A percentile compares a stretch with the other conserved stretches of the same genome.
These are phyloP conservation scores for Pseudogymnoascus sp. DNA, from an alignment of 2,329 filamentous ascomycete species.

Conservation along the genomic window DNA sequence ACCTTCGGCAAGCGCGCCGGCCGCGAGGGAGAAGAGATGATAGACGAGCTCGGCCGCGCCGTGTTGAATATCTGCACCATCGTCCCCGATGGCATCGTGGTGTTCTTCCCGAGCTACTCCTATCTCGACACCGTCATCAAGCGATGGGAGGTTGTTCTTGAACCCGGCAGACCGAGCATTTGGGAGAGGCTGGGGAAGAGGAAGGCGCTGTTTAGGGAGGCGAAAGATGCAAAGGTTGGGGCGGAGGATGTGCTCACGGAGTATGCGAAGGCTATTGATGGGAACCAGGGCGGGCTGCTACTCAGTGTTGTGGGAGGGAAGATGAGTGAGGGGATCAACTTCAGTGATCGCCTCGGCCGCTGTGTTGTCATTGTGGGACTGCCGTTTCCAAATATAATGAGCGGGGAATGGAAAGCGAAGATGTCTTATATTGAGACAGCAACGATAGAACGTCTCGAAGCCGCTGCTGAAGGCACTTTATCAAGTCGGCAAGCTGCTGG, in stretches of 20 bases:
- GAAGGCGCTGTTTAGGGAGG: conserved; percentile 57
- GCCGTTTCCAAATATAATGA: conserved; percentile 84
- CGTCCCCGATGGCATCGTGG: conserved; percentile 82
- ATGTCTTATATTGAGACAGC: conserved; percentile 74
- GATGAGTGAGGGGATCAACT: conserved; percentile 97
- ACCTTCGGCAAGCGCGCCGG: conserved; percentile 72
- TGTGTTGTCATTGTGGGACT: conserved; percentile 88
- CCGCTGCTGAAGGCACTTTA: conserved; percentile 5
- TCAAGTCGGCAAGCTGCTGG: conserved; percentile 22
- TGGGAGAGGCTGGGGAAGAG: conserved; percentile 51
- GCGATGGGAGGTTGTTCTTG: conserved; percentile 46
- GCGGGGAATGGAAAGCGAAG: conserved; percentile 88
- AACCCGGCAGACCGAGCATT: conserved; percentile 31
- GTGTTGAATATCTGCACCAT: conserved; percentile 63
- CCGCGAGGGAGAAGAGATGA: conserved; percentile 45
- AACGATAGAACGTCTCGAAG: conserved; percentile 33
- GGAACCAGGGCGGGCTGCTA: conserved; percentile 63
- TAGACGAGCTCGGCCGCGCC: conserved; percentile 65
- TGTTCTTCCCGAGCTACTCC: conserved; percentile 92
- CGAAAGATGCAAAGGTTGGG: conserved; percentile 46
- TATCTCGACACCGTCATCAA: conserved; percentile 71
- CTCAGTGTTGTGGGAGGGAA: conserved; percentile 90
- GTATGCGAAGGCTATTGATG: conserved; percentile 62
- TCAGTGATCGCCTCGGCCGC: conserved; percentile 81
- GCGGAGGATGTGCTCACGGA: conserved; percentile 66